Conservation (phyloP, 805 yeast genomes). For the Ogataea salicorniae region DNA sequence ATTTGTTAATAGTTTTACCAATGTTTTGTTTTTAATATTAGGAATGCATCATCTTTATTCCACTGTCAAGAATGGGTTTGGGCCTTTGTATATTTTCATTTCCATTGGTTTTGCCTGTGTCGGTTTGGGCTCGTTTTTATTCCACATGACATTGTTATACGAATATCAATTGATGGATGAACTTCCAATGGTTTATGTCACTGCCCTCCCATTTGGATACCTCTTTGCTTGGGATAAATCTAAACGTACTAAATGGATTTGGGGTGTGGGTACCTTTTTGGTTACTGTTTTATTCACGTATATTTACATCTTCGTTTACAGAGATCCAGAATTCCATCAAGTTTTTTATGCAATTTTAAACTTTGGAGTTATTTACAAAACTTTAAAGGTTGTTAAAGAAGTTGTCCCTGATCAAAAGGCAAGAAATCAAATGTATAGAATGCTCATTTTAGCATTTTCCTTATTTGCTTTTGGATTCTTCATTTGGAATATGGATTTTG, state of each 20-base stretch:
- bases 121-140: constrained; percentile 91
- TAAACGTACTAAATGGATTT: constrained; percentile 7
- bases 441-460: constrained; percentile 27
- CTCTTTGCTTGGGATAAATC: constrained; percentile 29
- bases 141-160: constrained; percentile 92
- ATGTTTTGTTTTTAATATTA: constrained; percentile 34
- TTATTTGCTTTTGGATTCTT: constrained; percentile 68
- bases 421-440: constrained; percentile 22
- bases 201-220: constrained; percentile 76
- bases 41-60: constrained; percentile 41
- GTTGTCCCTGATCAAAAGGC: constrained; percentile 18
- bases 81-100: constrained; percentile 62
- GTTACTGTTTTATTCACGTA: constrained; percentile 48
- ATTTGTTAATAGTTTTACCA: constrained; percentile 81
- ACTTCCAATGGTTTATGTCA: constrained; percentile 96
- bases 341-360: constrained; percentile 77
- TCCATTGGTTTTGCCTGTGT: constrained; percentile 81
- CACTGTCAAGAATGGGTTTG: constrained; percentile 56
- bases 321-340: constrained; percentile 88
- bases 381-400: constrained; percentile 29
- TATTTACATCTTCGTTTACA: constrained; percentile 60
- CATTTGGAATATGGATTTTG: constrained; percentile 87
- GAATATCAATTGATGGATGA: constrained; percentile 91
- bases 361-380: constrained; percentile 60
- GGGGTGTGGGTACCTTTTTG: constrained; percentile 26